Conservation (phyloP, 345 rosid genomes). For the Crucihimalaya himalaica region DNA sequence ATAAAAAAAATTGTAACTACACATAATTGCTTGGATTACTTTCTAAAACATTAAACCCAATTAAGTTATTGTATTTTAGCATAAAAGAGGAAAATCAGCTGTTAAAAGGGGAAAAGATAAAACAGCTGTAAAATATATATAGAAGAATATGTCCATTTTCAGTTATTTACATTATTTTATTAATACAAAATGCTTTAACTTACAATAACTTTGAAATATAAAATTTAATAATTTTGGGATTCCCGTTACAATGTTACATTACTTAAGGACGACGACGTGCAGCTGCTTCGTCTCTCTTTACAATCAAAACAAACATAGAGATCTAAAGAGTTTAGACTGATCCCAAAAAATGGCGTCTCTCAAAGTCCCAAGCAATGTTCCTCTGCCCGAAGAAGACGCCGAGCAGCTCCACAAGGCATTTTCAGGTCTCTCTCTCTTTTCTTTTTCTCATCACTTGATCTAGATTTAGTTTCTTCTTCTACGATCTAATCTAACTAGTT, state of each 20-base stretch:
- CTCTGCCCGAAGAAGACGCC: constrained; percentile 57
- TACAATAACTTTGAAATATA: background rate
- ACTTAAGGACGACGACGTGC: constrained; percentile 31
- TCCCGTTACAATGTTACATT: constrained; percentile 22
- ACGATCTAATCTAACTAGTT: background rate
- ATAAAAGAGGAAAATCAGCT: constrained; percentile 1
- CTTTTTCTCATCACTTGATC: background rate
- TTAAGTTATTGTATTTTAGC: background rate
- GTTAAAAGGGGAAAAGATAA: background rate
- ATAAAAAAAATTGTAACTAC: background rate
- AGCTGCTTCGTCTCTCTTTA: constrained; percentile 22
- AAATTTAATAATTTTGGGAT: constrained; percentile 15
- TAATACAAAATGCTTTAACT: constrained; percentile 10
- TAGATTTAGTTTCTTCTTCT: background rate
- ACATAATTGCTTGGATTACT: background rate
- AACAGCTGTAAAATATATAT: background rate
- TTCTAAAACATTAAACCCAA: background rate
- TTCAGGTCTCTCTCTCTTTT: constrained; percentile 41
- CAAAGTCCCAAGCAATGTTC: constrained; percentile 50
- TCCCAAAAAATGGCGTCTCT: constrained; percentile 61
- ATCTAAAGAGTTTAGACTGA: constrained; percentile 17
- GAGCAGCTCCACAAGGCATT: constrained; percentile 78
- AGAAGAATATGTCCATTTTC: background rate
- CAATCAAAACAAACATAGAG: constrained; percentile 12
- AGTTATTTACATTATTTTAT: background rate